A percentile compares a stretch with the other conserved stretches of the same genome.
Conservation (phyloP, 2,329 filamentous ascomycete genomes). For the Hypoxylon sp. region DNA sequence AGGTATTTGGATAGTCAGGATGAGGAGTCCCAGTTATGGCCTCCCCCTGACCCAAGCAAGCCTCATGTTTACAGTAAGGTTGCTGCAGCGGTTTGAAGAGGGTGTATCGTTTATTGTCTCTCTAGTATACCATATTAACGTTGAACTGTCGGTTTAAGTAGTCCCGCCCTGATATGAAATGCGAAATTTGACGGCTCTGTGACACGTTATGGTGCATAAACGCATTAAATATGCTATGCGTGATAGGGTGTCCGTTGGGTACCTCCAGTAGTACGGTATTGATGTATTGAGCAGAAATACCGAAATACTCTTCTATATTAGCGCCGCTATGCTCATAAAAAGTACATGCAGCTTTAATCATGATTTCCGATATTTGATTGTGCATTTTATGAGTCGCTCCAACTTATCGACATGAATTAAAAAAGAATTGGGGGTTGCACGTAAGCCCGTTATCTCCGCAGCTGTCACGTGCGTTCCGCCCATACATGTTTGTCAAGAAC, state of each 20-base stretch:
- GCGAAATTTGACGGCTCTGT: not conserved
- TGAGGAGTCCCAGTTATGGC: slow-evolving; percentile 38
- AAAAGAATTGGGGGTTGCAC: too few species aligned
- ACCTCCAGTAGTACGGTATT: too few species aligned
- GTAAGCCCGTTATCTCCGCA: slow-evolving; percentile 25
- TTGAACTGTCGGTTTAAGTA: not conserved
- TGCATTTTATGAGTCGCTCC: too few species aligned
- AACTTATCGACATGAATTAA: too few species aligned
- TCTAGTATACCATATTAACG: slow-evolving; percentile 8
- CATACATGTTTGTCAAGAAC: not conserved
- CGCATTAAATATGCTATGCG: too few species aligned
- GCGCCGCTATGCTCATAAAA: too few species aligned
- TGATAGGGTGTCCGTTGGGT: too few species aligned
- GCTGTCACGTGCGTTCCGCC: slow-evolving; percentile 23
- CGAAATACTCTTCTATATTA: too few species aligned
- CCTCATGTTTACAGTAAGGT: not conserved
- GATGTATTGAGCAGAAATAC: too few species aligned
- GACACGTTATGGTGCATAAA: not conserved
- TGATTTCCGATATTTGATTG: too few species aligned
- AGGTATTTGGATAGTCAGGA: slow-evolving; percentile 26
- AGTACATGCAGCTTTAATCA: too few species aligned
- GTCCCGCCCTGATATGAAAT: not conserved
- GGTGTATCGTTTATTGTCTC: slow-evolving; percentile 4
- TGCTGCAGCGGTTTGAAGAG: slow-evolving; percentile 4
- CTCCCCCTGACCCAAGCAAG: slow-evolving; percentile 15